These are phyloP conservation scores for Backusella macrospora DNA, from an alignment of 192 early-diverging fungal species.

Conservation along the genomic window DNA sequence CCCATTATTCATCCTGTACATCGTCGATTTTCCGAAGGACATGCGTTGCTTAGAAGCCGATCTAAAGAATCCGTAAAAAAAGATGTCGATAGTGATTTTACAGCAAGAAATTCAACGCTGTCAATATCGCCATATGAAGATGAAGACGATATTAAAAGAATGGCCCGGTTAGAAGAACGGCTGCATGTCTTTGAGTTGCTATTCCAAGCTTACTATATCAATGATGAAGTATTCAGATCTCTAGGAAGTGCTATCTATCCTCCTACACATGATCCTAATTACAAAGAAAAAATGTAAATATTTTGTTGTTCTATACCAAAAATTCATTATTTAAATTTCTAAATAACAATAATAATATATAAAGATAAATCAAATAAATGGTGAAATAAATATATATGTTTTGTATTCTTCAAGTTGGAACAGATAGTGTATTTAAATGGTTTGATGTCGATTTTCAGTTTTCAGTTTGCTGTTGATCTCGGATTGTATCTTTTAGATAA, in stretches of 20 bases:
- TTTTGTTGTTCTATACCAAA: not conserved
- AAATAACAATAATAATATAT: not conserved
- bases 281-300: constrained; percentile 1
- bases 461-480: too few species aligned
- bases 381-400: too few species aligned
- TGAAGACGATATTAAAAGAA: not conserved
- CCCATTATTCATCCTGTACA: constrained; percentile 12
- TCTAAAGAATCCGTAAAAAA: not conserved
- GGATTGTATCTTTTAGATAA: too few species aligned
- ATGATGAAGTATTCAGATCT: constrained; percentile 27
- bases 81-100: not conserved
- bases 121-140: not conserved
- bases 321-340: constrained; percentile 12
- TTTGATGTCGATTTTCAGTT: too few species aligned
- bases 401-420: too few species aligned
- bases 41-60: not conserved
- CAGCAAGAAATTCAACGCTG: not conserved
- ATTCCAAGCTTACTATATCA: constrained; percentile 28
- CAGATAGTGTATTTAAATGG: too few species aligned
- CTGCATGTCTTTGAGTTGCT: constrained; percentile 22
- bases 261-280: not conserved
- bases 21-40: not conserved
- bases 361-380: too few species aligned
- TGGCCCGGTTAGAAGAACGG: constrained; percentile 16
- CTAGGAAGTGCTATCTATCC: constrained; percentile 11